These are phyloP conservation scores for Nothophoma quercina DNA, from an alignment of 2,329 filamentous ascomycete genomes.

Conservation along the genomic window DNA sequence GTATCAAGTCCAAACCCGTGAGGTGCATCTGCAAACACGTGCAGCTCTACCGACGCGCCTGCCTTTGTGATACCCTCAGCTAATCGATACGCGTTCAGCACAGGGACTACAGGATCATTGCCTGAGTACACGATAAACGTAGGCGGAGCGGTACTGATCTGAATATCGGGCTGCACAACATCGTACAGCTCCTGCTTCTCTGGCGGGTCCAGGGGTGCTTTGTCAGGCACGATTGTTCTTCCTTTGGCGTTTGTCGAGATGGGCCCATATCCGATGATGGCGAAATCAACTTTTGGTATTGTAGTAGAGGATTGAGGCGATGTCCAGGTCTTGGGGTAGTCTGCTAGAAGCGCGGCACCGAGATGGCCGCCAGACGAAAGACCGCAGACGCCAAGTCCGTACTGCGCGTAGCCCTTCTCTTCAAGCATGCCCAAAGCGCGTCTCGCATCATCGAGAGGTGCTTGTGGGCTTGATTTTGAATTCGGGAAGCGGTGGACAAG, in stretches of 20 bases:
- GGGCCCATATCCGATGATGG: constrained; percentile 29
- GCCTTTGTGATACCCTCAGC: constrained; percentile 20
- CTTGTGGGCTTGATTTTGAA: constrained; percentile 17
- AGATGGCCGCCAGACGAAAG: constrained; percentile 30
- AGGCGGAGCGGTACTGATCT: constrained; percentile 18
- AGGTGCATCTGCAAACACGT: constrained; percentile 31
- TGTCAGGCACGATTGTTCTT: constrained; percentile 22
- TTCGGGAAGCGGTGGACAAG: constrained; percentile 30
- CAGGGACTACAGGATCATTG: constrained; percentile 28
- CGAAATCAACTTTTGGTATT: constrained; percentile 20
- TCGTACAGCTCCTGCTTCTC: constrained; percentile 31
- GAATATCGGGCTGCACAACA: constrained; percentile 28
- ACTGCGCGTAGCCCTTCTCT: constrained; percentile 1
- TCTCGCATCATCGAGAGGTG: constrained; percentile 26
- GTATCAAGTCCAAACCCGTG: constrained; percentile 32
- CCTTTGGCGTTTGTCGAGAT: constrained; percentile 32
- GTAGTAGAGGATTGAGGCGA: constrained; percentile 3
- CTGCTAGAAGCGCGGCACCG: constrained; percentile 22
- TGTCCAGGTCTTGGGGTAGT: constrained; percentile 21
- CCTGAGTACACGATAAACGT: constrained; percentile 30
- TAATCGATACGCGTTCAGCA: constrained; percentile 27
- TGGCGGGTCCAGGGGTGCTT: constrained; percentile 21
- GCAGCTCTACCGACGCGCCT: constrained; percentile 23
- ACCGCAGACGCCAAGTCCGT: constrained; percentile 22
- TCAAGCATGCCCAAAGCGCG: constrained; percentile 18